phyloP scores from a whole-genome alignment of 2,329 filamentous ascomycete genomes.

The Metarhizium humberi region DNA sequence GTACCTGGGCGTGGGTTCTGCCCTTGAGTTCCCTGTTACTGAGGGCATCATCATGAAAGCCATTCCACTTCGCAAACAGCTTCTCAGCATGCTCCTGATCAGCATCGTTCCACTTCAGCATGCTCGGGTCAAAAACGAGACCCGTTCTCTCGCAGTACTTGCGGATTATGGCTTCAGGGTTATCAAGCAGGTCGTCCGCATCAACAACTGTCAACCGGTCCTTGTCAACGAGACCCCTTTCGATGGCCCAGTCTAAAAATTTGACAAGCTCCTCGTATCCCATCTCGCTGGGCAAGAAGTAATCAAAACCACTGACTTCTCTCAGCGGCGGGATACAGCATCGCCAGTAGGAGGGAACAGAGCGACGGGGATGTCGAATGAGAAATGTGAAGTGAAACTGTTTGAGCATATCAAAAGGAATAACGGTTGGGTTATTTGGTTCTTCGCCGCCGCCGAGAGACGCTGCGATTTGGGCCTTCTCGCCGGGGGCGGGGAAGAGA shows the following conservation, averaged over 20 bases:
- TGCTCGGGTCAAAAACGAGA: slow-evolving; percentile 62
- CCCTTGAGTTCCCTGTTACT: slow-evolving; percentile 68
- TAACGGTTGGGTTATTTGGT: slow-evolving; percentile 71
- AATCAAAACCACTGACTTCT: slow-evolving; percentile 71
- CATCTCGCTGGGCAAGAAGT: slow-evolving; percentile 81
- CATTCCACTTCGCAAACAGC: slow-evolving; percentile 92
- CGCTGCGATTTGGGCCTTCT: slow-evolving; percentile 62
- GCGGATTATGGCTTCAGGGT: slow-evolving; percentile 65
- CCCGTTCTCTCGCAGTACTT: slow-evolving; percentile 77
- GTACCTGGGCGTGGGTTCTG: slow-evolving; percentile 52
- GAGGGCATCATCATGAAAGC: slow-evolving; percentile 93
- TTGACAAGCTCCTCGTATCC: slow-evolving; percentile 83
- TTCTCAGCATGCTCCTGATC: slow-evolving; percentile 63
- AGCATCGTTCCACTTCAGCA: slow-evolving; percentile 78
- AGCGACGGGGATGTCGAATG: slow-evolving; percentile 87
- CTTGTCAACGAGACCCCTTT: slow-evolving; percentile 61
- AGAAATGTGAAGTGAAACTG: slow-evolving; percentile 92
- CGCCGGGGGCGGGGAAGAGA: slow-evolving; percentile 63
- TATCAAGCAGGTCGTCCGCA: slow-evolving; percentile 86
- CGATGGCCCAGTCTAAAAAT: slow-evolving; percentile 76
- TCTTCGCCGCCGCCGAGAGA: slow-evolving; percentile 64
- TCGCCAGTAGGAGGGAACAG: slow-evolving; percentile 88
- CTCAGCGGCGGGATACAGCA: slow-evolving; percentile 86
- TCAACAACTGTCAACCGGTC: slow-evolving; percentile 76
- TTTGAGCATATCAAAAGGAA: slow-evolving; percentile 64